These are phyloP conservation scores for Colletotrichum sansevieriae DNA, from an alignment of 2,329 filamentous ascomycete genomes.

Conservation along the genomic window DNA sequence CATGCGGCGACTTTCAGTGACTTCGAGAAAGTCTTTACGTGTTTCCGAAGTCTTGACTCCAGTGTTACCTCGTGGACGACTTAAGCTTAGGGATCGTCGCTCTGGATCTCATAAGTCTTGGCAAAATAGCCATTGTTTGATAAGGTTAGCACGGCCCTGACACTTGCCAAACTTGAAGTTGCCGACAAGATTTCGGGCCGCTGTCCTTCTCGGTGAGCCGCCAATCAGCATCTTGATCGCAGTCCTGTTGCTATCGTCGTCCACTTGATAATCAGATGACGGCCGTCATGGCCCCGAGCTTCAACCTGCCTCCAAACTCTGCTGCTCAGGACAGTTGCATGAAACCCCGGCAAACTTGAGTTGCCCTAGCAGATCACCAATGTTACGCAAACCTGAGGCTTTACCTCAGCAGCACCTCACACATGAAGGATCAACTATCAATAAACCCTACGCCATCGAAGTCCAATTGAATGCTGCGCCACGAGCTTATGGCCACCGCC, in stretches of 20 bases:
- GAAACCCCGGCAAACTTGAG: background rate
- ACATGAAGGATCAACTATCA: background rate
- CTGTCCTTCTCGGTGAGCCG: background rate
- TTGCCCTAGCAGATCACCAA: background rate
- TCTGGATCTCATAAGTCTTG: constrained; percentile 17
- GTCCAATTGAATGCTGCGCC: background rate
- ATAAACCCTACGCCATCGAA: background rate
- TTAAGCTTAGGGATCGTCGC: background rate
- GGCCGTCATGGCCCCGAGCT: constrained; percentile 7
- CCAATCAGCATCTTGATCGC: constrained; percentile 11
- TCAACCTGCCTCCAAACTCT: background rate
- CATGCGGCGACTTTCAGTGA: constrained; percentile 22
- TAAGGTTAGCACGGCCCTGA: constrained; percentile 13
- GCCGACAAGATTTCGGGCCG: background rate
- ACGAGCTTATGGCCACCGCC: background rate
- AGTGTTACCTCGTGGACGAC: background rate
- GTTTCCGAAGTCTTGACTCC: constrained; percentile 2
- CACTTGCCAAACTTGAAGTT: background rate
- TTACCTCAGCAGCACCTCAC: background rate
- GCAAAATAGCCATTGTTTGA: constrained; percentile 7
- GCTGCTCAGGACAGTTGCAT: background rate
- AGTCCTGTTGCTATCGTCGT: background rate
- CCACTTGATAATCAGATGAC: constrained; percentile 14
- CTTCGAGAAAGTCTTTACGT: constrained; percentile 26
- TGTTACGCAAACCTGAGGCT: constrained; percentile 3